phyloP scores from a whole-genome alignment of 805 yeast genomes.

The Limtongia smithiae region DNA sequence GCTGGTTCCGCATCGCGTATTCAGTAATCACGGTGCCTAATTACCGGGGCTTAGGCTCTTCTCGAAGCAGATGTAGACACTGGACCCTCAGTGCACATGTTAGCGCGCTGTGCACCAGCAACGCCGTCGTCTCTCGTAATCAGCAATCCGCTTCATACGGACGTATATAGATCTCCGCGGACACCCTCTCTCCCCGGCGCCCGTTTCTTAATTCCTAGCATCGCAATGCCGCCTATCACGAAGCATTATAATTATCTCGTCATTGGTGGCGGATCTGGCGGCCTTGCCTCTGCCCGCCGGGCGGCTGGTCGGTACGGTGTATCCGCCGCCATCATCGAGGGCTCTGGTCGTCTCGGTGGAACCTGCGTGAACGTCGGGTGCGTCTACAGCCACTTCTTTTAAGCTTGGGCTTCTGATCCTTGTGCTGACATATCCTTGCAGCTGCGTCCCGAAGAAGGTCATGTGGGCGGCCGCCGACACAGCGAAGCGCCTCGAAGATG shows the following conservation, averaged over 20 bases:
- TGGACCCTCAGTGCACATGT: not conserved
- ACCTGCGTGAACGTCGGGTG: constrained; percentile 96
- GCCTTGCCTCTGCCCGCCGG: constrained; percentile 96
- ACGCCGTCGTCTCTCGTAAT: not conserved
- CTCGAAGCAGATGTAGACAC: not conserved
- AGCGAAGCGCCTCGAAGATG: constrained; percentile 70
- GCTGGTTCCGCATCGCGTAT: too few species aligned
- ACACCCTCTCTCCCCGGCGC: not conserved
- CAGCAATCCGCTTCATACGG: constrained; percentile 8
- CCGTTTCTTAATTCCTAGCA: not conserved
- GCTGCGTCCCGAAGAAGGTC: constrained; percentile 94
- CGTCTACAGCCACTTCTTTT: not conserved
- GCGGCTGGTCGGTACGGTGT: constrained; percentile 88
- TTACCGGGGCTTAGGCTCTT: too few species aligned
- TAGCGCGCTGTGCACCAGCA: not conserved
- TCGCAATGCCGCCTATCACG: constrained; percentile 37
- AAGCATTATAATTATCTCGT: constrained; percentile 84
- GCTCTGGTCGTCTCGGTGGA: constrained; percentile 77
- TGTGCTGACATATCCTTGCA: too few species aligned
- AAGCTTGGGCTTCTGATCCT: too few species aligned
- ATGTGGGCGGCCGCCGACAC: constrained; percentile 98
- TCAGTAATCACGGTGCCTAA: too few species aligned
- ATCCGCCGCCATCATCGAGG: constrained; percentile 76
- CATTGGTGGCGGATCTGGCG: constrained; percentile 99
- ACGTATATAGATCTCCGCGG: too few species aligned